Evolutionary conservation across 1,284 basidiomycete genomes (phyloP).

Genomic region (Cryptococcus neoformans): DNA sequence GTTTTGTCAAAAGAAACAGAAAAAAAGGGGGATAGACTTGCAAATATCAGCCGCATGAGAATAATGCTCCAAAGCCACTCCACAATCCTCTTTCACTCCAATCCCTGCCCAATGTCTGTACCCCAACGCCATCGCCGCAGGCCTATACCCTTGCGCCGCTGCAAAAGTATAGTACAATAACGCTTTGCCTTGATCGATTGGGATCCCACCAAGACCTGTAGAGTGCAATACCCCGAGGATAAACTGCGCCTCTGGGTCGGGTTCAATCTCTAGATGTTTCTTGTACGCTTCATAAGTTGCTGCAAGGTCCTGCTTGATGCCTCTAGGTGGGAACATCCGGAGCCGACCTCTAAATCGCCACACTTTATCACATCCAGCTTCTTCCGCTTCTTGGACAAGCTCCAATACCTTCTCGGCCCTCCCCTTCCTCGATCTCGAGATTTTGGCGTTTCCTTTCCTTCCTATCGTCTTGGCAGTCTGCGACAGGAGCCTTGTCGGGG

Average conservation of each 20-base stretch:
- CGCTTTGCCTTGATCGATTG: slow-evolving; percentile 57
- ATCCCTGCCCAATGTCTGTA: slow-evolving; percentile 97
- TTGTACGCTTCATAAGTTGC: slow-evolving; percentile 34
- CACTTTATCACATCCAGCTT: slow-evolving; percentile 73
- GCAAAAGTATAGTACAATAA: slow-evolving; percentile 92
- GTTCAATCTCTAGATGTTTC: slow-evolving; percentile 55
- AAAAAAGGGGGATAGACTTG: slow-evolving; percentile 38
- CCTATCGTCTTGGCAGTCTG: slow-evolving; percentile 42
- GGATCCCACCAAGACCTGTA: slow-evolving; percentile 69
- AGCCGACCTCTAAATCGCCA: slow-evolving; percentile 67
- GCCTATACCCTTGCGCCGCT: slow-evolving; percentile 77
- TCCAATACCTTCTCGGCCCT: slow-evolving; percentile 68
- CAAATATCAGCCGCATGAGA: slow-evolving; percentile 79
- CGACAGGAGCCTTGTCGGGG: slow-evolving; percentile 60
- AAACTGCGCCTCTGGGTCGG: slow-evolving; percentile 76
- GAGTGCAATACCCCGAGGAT: slow-evolving; percentile 81
- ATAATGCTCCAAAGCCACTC: slow-evolving; percentile 79
- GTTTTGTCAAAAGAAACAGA: too few relatives aligned
- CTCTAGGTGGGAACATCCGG: slow-evolving; percentile 55
- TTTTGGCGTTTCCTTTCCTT: slow-evolving; percentile 38
- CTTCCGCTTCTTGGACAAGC: slow-evolving; percentile 71
- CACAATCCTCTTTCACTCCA: slow-evolving; percentile 80
- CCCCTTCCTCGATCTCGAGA: slow-evolving; percentile 30
- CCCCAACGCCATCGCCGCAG: slow-evolving; percentile 87
- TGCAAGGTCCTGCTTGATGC: slow-evolving; percentile 33